Percentiles rank a stretch among this genome's conserved stretches.
These are phyloP conservation scores for Phytophthora niederhauseri DNA, from an alignment of 352 stramenopile genomes.

Conservation along the genomic window DNA sequence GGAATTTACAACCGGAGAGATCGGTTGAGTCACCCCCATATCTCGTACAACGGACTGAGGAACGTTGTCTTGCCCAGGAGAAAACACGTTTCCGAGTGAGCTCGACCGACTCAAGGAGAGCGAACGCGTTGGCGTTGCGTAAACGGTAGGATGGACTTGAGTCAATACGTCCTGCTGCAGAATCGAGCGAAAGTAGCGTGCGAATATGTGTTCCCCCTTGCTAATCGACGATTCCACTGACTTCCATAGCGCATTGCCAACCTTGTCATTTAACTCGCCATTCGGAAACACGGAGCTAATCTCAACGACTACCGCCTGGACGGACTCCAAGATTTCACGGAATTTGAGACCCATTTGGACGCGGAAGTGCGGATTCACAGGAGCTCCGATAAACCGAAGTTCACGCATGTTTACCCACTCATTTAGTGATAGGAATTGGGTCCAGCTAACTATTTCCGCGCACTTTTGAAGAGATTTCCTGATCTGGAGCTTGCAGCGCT, in stretches of 20 bases:
- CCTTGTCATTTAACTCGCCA: constrained; percentile 59
- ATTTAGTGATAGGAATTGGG: constrained; percentile 43
- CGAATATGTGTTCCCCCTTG: constrained; percentile 74
- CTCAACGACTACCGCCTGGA: constrained; percentile 69
- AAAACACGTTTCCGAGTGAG: constrained; percentile 32
- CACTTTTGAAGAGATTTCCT: constrained; percentile 56
- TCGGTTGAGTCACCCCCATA: constrained; percentile 12
- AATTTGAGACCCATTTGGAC: constrained; percentile 73
- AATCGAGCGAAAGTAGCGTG: constrained; percentile 72
- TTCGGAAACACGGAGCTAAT: constrained; percentile 81
- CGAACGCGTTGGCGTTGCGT: constrained; percentile 10
- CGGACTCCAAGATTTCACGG: constrained; percentile 57
- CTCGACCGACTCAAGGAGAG: constrained; percentile 17
- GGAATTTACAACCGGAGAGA: constrained; percentile 7
- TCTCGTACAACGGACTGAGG: constrained; percentile 29
- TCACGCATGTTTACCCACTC: constrained; percentile 67
- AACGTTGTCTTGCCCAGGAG: constrained; percentile 32
- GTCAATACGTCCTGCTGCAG: constrained; percentile 51
- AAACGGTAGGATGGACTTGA: constrained; percentile 13
- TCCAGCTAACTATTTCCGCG: constrained; percentile 44
- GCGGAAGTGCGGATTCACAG: constrained; percentile 65
- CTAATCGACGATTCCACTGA: constrained; percentile 56
- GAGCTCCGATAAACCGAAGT: constrained; percentile 49
- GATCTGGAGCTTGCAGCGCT: constrained; percentile 66
- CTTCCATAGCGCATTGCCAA: constrained; percentile 61